Base-by-base conservation (phyloP, 2,329 filamentous ascomycete species). In the Phialophora verrucosa region DNA sequence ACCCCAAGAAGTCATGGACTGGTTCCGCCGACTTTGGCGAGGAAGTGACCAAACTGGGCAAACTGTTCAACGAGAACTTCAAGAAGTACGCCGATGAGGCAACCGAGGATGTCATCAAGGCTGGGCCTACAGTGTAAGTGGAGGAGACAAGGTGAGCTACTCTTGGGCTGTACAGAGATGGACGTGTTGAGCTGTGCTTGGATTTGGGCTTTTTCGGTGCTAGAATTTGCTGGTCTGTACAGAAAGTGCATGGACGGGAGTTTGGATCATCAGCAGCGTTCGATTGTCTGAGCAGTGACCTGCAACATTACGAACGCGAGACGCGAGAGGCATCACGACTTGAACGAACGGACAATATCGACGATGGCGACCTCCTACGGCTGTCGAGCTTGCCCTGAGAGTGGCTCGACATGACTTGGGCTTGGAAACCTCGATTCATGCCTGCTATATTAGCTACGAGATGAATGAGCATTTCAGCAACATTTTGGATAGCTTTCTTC, bases 21-120 rank as follows among this genome's bases (percentile, higher is more conserved):
- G 89, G 89, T 47, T 90, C 92, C 55, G 83, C 85, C 59, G 88
- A 92, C 82, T 98, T 98, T 87, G 86, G 89, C 76, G 84, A 84
- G 60, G 94, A 97, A 81, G 94, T 98, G 53, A 90, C 85, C 79
- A 98, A 97, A 86, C 89, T 99, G 42, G 95, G 90, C 75, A 84
- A 82, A 70, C 87, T 98, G 70, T 99, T 99, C 86, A 88, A 90
- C 76, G 92, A 97, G 83, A 99, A 99, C 87, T 99, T 99, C 83
- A 88, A 92, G 84, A 97, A 97, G 86, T 97, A 96, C 83, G 85
- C 89, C 75, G 89, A 88, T 73, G 88, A 96, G 80, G 92, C 93
- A 29, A 93, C 91, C 35, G 84, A 86, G 73, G 91, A 94, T 44
- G 91, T 93, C 57, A 87, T 91, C 80, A 88, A 77, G 63, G 81